These are phyloP conservation scores for Dichotomocladium elegans DNA, from an alignment of 371 early-diverging fungal genomes.

Conservation along the genomic window DNA sequence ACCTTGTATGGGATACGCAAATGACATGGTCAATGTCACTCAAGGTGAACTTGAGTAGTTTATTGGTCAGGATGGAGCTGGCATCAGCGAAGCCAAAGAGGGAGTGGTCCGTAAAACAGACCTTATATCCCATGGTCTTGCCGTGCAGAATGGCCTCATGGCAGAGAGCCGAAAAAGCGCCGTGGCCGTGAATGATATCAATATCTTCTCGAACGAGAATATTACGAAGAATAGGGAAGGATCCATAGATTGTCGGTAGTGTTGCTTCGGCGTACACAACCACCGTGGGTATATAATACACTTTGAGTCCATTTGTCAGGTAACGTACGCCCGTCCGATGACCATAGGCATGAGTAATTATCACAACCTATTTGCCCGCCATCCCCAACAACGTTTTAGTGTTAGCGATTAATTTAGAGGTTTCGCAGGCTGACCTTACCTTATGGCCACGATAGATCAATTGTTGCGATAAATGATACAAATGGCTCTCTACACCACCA, in stretches of 20 bases:
- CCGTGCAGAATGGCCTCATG: conserved; percentile 97
- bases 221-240: conserved; percentile 88
- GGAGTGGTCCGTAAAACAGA: conserved; percentile 99
- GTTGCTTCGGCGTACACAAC: conserved; percentile 87
- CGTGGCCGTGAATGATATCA: conserved; percentile 97
- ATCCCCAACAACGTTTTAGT: too few species aligned
- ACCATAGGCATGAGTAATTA: conserved; percentile 90
- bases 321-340: conserved; percentile 87
- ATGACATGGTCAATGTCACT: conserved; percentile 96
- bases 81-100: conserved; percentile 96
- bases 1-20: conserved; percentile 97
- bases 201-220: conserved; percentile 92
- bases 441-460: conserved; percentile 93
- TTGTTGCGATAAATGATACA: conserved; percentile 89
- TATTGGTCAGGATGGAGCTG: conserved; percentile 92
- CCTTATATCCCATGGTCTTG: conserved; percentile 91
- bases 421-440: too few species aligned
- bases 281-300: conserved; percentile 92
- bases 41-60: conserved; percentile 90
- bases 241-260: conserved; percentile 91
- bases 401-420: too few species aligned
- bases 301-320: conserved; percentile 93
- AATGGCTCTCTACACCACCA: conserved; percentile 98
- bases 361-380: conserved; percentile 60
- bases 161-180: conserved; percentile 91